Evolutionary conservation across 306 rosid genomes (phyloP).

Genomic region (Gastrolobium villosum): DNA sequence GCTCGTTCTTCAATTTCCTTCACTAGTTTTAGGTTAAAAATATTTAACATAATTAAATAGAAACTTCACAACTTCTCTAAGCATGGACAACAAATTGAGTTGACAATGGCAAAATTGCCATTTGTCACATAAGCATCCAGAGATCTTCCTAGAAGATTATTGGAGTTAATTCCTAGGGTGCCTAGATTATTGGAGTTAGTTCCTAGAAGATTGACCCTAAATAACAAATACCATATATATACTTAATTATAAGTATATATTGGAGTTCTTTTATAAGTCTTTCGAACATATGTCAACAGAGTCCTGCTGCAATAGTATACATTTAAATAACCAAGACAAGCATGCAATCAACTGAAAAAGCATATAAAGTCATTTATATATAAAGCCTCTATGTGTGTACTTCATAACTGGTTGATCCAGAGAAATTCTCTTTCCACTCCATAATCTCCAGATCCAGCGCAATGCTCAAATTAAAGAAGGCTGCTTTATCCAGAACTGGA

Average conservation of each 20-base stretch:
- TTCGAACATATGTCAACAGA: neutral
- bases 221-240: neutral
- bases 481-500: slow-evolving; percentile 52
- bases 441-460: slow-evolving; percentile 48
- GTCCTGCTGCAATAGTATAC: neutral
- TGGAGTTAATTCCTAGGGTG: neutral
- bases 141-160: neutral
- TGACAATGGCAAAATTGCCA: neutral
- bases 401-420: slow-evolving; percentile 36
- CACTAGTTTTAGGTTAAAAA: neutral
- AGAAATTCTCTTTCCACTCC: slow-evolving; percentile 47
- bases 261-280: neutral
- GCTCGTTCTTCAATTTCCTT: neutral
- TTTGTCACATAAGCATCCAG: neutral
- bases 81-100: neutral
- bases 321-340: slow-evolving; percentile 37
- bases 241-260: neutral
- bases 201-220: slow-evolving; percentile 5
- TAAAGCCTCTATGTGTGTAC: slow-evolving; percentile 34
- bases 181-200: too few relatives aligned
- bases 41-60: neutral
- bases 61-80: neutral
- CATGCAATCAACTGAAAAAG: slow-evolving; percentile 49
- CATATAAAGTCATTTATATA: slow-evolving; percentile 25
- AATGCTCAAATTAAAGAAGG: slow-evolving; percentile 40